Evolutionary conservation across 2,329 filamentous ascomycete genomes (phyloP).

Genomic region (Colletotrichum sp.): DNA sequence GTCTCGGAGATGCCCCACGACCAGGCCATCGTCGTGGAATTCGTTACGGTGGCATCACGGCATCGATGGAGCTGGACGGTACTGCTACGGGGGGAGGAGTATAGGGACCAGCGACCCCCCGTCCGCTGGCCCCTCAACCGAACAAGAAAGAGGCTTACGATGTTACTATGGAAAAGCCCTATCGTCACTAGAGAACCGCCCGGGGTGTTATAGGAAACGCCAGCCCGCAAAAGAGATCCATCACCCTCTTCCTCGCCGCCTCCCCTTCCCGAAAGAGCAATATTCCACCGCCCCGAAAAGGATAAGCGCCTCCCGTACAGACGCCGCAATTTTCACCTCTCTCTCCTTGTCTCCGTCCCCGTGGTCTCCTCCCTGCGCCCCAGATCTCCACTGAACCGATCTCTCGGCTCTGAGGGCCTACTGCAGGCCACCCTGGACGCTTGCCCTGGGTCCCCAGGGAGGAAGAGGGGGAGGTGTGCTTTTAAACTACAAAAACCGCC

Average conservation of each 20-base stretch:
- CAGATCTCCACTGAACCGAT: not conserved
- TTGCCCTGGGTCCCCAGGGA: conserved; percentile 26
- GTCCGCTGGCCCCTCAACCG: not conserved
- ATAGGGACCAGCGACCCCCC: not conserved
- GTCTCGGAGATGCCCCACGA: not conserved
- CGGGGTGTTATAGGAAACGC: not conserved
- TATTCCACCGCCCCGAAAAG: conserved; percentile 33
- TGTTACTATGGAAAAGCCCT: not conserved
- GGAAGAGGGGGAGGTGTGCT: conserved; percentile 45
- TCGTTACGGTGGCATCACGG: not conserved
- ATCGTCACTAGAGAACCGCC: conserved; percentile 10
- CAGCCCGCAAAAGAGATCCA: not conserved
- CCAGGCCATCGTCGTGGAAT: not conserved
- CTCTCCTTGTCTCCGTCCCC: not conserved
- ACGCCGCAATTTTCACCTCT: not conserved
- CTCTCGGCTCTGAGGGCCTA: conserved; percentile 15
- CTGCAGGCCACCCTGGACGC: conserved; percentile 31
- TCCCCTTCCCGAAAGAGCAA: conserved; percentile 35
- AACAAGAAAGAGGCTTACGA: not conserved
- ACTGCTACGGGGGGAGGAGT: not conserved
- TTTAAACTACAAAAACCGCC: conserved; percentile 38
- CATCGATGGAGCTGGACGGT: not conserved
- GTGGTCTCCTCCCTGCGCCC: not conserved
- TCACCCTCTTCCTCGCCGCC: not conserved
- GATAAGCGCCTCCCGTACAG: conserved; percentile 30